Evolutionary conservation across 345 rosid species (phyloP), one percentile per base, ranked within the genome.

Genomic region (Eucalyptus urophylla): DNA sequence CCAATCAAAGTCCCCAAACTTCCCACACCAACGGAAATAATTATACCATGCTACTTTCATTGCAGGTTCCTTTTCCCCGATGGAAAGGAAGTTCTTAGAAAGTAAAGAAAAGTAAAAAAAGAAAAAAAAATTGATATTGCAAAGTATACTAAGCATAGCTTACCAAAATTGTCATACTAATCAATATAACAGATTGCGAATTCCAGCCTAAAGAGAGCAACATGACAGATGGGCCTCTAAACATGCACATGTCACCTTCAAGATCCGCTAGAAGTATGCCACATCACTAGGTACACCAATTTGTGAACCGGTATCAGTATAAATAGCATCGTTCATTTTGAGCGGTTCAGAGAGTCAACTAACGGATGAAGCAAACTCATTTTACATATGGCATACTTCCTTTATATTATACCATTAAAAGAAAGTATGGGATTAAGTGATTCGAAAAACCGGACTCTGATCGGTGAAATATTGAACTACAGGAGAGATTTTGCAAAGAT

Each of bases 111-210:
- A 49, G 51, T 49, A 5, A 2, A 14, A 14, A 49, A 14, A 49
- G 0, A 49, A 49, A 49, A 11, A 47, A 49, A 14, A 49, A 49
- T 37, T 0, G 19, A 50, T 16, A 50, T 50, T 50, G 54, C 54
- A 50, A 50, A 50, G 21, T 50, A 50, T 50, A 50, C 1, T 1
- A 16, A 16, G 4, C 3, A 16, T 50, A 16, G 21, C 21, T 16
- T 16, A 50, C 54, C 21, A 5, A 69, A 33, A 33, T 33, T 69
- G 44, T 33, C 44, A 17, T 5, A 9, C 8, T 16, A 2, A 69
- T 33, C 4, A 6, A 31, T 4, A 27, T 29, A 13, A 14, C 17
- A 13, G 33, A 29, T 62, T 29, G 1, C 0, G 0, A 62, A 29
- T 29, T 62, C 33, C n/a, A 4, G 33, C 69, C 0, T 0, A 1